Percentiles rank a stretch among this genome's conserved stretches.
These are phyloP conservation scores for Mercurialis annua DNA, from an alignment of 345 rosid species.

Conservation along the genomic window DNA sequence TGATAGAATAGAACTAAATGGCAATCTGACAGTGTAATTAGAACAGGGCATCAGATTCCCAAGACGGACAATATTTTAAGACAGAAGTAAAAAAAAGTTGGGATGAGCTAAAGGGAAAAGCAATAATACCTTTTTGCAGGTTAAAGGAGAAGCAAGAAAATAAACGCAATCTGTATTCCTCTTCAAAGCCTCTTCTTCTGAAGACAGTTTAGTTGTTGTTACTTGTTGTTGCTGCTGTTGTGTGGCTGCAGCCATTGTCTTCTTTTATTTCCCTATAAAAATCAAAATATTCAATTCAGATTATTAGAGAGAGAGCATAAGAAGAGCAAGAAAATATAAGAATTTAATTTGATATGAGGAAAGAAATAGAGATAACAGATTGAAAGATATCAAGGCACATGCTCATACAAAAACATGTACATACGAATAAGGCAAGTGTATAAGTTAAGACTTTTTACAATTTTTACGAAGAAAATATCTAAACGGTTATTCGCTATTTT, in stretches of 20 bases:
- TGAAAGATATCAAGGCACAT: background rate
- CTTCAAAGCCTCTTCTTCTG: constrained; percentile 78
- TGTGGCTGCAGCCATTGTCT: constrained; percentile 58
- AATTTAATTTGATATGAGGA: background rate
- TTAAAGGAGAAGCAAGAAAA: constrained; percentile 91
- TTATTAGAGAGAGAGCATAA: background rate
- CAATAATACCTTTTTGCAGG: constrained; percentile 86
- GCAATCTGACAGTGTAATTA: constrained; percentile 40
- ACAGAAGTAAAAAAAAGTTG: background rate
- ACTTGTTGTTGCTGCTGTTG: constrained; percentile 33
- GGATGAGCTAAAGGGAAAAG: background rate
- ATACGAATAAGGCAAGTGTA: background rate
- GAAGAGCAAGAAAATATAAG: background rate
- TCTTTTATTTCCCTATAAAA: constrained; percentile 7
- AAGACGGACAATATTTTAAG: background rate
- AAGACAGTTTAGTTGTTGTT: constrained; percentile 27
- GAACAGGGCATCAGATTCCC: constrained; percentile 9
- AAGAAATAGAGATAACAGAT: background rate
- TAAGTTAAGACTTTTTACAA: background rate
- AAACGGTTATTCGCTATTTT: background rate
- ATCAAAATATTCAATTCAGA: background rate
- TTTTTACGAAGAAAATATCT: too few species aligned
- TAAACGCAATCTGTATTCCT: constrained; percentile 94
- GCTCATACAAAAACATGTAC: background rate
- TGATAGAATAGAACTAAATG: constrained; percentile 7